These are phyloP conservation scores for Amauroascus niger DNA, from an alignment of 2,329 filamentous ascomycete species.

Conservation along the genomic window DNA sequence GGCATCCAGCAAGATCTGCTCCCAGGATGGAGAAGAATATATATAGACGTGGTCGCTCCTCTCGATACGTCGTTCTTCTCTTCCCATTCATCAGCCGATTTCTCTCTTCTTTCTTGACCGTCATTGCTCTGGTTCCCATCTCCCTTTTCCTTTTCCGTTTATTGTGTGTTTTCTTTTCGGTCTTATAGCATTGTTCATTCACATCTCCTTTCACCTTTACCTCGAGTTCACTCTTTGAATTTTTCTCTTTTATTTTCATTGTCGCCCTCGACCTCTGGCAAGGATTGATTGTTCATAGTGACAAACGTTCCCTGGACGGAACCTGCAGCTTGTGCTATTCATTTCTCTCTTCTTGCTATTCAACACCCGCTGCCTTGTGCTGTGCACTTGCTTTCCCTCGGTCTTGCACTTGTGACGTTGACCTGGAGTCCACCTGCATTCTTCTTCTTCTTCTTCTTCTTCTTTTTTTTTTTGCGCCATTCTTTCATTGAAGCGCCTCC, in stretches of 20 bases:
- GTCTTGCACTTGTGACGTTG: background rate
- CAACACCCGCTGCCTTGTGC: background rate
- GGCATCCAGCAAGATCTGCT: background rate
- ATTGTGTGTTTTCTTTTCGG: conserved; percentile 4
- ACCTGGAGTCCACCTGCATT: conserved; percentile 8
- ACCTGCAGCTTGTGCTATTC: conserved; percentile 1
- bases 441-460: background rate
- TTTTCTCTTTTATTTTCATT: background rate
- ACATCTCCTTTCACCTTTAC: background rate
- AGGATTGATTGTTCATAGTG: background rate
- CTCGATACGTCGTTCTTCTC: background rate
- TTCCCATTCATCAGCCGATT: conserved; percentile 3
- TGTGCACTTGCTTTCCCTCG: conserved; percentile 8
- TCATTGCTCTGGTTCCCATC: conserved; percentile 8
- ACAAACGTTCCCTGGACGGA: conserved; percentile 6
- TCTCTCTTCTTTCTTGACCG: background rate
- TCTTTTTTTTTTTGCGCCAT: no score
- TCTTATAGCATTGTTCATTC: background rate
- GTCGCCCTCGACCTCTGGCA: background rate
- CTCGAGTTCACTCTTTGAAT: background rate
- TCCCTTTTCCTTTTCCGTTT: conserved; percentile 10
- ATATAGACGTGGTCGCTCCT: conserved; percentile 3
- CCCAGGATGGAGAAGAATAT: conserved; percentile 8
- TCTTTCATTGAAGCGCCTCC: background rate
- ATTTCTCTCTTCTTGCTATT: background rate